A percentile compares a stretch with the other conserved stretches of the same genome.
These are phyloP conservation scores for Hypomontagnella monticulosa DNA, from an alignment of 495 filamentous ascomycete genomes.

Conservation along the genomic window DNA sequence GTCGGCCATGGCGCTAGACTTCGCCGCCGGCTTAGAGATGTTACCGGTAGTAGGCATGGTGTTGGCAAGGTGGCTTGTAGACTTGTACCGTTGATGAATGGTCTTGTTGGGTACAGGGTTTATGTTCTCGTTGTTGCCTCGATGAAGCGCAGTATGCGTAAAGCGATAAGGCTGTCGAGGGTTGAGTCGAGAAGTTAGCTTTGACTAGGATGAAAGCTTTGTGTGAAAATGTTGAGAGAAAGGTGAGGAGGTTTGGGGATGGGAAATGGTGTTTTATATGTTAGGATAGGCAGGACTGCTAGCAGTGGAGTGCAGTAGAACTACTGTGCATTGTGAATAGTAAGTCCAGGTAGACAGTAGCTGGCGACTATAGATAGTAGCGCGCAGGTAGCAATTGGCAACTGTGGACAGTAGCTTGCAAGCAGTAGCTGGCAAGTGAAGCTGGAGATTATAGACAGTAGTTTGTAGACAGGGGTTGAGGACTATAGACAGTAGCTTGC, in stretches of 20 bases:
- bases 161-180: constrained; percentile 75
- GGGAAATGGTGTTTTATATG: too few species aligned
- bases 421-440: too few species aligned
- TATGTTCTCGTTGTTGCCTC: constrained; percentile 78
- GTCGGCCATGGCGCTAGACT: constrained; percentile 82
- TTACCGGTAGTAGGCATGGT: constrained; percentile 63
- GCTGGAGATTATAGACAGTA: too few species aligned
- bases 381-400: too few species aligned
- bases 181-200: constrained; percentile 21
- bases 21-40: constrained; percentile 67
- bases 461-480: too few species aligned
- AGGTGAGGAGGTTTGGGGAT: background rate
- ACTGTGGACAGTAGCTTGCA: too few species aligned
- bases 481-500: too few species aligned
- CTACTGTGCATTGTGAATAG: too few species aligned
- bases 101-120: constrained; percentile 66
- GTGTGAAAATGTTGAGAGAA: background rate
- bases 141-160: constrained; percentile 63
- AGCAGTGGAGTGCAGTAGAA: too few species aligned
- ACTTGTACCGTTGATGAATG: constrained; percentile 84
- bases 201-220: background rate
- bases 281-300: too few species aligned
- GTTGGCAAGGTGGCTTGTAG: constrained; percentile 71
- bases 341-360: too few species aligned
- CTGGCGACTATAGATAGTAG: too few species aligned